Conservation (phyloP, 1,139 yeast species). For the Scheffersomyces illinoinensis region DNA sequence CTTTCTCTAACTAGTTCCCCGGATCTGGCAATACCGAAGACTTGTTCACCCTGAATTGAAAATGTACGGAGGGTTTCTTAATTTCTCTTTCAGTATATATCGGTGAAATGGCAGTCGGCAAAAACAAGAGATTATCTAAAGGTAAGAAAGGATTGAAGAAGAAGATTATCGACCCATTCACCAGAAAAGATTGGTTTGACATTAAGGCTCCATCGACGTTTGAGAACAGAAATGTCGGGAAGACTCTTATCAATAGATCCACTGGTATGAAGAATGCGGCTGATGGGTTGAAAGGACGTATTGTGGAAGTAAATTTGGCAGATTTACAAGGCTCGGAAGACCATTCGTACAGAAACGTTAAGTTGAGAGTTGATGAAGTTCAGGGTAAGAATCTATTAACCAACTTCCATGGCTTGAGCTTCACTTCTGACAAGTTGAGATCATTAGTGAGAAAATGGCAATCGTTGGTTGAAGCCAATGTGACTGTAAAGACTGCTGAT, state of each 20-base stretch:
- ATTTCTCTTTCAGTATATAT: not conserved
- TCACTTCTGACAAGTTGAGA: constrained; percentile 52
- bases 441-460: constrained; percentile 57
- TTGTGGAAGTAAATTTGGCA: constrained; percentile 50
- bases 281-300: constrained; percentile 55
- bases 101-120: constrained; percentile 50
- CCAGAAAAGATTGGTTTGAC: constrained; percentile 55
- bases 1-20: not conserved
- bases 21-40: not conserved
- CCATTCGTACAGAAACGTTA: constrained; percentile 53
- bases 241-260: constrained; percentile 52
- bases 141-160: constrained; percentile 55
- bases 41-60: not conserved
- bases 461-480: constrained; percentile 54
- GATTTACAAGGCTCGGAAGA: constrained; percentile 56
- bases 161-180: constrained; percentile 54
- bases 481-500: constrained; percentile 52
- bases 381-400: constrained; percentile 56
- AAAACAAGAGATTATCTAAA: constrained; percentile 55
- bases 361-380: constrained; percentile 56
- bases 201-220: constrained; percentile 54
- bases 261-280: constrained; percentile 55
- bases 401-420: constrained; percentile 55
- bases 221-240: constrained; percentile 53
- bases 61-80: not conserved